Conservation (phyloP, 2,329 filamentous ascomycete genomes). For the Calonectria crousiana region DNA sequence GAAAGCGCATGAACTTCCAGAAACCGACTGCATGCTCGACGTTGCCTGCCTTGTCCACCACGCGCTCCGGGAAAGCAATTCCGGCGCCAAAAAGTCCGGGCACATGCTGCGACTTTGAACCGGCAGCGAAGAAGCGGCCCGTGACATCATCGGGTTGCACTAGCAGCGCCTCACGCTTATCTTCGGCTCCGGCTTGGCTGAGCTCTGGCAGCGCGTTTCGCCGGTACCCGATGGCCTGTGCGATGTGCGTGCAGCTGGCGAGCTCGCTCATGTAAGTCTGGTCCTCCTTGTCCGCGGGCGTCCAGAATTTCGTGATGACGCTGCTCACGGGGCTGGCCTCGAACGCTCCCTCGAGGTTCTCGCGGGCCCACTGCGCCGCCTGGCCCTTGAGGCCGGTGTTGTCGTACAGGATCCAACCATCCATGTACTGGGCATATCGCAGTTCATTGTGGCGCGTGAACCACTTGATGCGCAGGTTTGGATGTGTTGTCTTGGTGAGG, state of each 20-base stretch:
- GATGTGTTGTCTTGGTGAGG: slow-evolving; percentile 63
- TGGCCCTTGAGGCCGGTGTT: slow-evolving; percentile 75
- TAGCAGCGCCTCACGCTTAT: slow-evolving; percentile 52
- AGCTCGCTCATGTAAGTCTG: slow-evolving; percentile 60
- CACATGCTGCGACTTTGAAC: slow-evolving; percentile 48
- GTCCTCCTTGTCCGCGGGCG: slow-evolving; percentile 55
- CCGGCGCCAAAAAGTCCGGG: slow-evolving; percentile 70
- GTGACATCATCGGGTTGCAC: slow-evolving; percentile 57
- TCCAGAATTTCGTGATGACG: slow-evolving; percentile 61
- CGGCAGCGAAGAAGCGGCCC: slow-evolving; percentile 30
- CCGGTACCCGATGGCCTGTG: slow-evolving; percentile 71
- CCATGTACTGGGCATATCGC: slow-evolving; percentile 71
- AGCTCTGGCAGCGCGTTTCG: slow-evolving; percentile 63
- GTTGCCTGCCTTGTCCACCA: slow-evolving; percentile 71
- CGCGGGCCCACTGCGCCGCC: slow-evolving; percentile 69
- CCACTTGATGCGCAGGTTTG: slow-evolving; percentile 69
- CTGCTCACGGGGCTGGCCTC: slow-evolving; percentile 57
- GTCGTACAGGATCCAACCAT: slow-evolving; percentile 73
- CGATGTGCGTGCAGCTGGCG: slow-evolving; percentile 62
- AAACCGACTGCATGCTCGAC: slow-evolving; percentile 73
- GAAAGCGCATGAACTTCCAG: slow-evolving; percentile 75
- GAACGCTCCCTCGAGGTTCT: slow-evolving; percentile 67
- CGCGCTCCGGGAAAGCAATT: slow-evolving; percentile 72
- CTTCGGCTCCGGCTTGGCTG: slow-evolving; percentile 40
- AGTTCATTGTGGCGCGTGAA: slow-evolving; percentile 69